Evolutionary conservation across 306 rosid genomes (phyloP).

Genomic region (Medicago ruthenica): DNA sequence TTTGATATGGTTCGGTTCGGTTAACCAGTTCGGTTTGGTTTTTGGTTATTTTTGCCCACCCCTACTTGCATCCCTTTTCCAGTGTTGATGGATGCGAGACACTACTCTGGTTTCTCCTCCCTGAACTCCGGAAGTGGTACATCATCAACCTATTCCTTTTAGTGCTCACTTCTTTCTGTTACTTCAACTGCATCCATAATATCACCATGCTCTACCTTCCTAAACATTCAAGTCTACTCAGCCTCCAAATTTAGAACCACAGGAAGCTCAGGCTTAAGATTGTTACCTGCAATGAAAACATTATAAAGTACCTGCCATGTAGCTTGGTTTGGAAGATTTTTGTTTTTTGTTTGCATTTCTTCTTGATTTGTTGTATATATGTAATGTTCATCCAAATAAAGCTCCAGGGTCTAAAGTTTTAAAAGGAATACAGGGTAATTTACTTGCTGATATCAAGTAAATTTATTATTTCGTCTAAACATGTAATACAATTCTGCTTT

Average conservation of each 20-base stretch:
- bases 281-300: not conserved
- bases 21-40: too few species aligned
- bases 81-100: constrained; percentile 12
- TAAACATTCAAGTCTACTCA: not conserved
- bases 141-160: not conserved
- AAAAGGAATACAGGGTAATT: too few species aligned
- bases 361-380: not conserved
- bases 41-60: too few species aligned
- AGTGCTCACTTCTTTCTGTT: not conserved
- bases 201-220: not conserved
- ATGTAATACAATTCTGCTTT: not conserved
- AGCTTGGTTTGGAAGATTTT: not conserved
- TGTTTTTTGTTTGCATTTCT: not conserved
- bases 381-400: too few species aligned
- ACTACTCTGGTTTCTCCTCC: not conserved
- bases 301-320: not conserved
- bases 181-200: not conserved
- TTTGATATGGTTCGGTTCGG: too few species aligned
- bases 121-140: not conserved
- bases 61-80: too few species aligned
- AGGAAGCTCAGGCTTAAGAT: not conserved
- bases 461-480: too few species aligned
- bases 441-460: too few species aligned
- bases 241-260: not conserved
- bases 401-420: too few species aligned